Evolutionary conservation across 768 basidiomycete genomes (phyloP), one percentile per base, ranked within the genome.

Genomic region (Suillus brevipes): DNA sequence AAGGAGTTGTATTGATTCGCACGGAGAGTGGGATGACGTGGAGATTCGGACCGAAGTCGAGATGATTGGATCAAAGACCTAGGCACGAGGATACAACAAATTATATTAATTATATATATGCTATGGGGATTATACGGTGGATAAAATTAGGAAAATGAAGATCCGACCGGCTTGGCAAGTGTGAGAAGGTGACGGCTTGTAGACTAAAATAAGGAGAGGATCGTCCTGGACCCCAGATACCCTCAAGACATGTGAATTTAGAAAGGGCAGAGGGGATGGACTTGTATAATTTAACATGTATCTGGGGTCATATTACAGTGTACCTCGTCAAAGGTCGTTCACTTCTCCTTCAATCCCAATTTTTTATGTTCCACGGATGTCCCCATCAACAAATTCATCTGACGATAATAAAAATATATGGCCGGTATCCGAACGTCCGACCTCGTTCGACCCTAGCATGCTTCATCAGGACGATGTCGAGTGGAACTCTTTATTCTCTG

Each of bases 401-500:
- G 58, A 59, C 18, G 58, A 59, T 59, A 64, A 71, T 62, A 76
- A 80, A 64, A 71, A 73, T 56, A 47, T 65, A 57, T 78, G 78
- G 75, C 74, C 78, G 16, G 71, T 74, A 57, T 62, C 72, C 25
- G 73, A 74, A 63, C 77, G 76, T 53, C 77, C 79, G 13, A 74
- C 81, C 31, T 49, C 40, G 63, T 55, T 64, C 66, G 72, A 65
- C 69, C 67, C 57, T 68, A 67, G 70, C 68, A 70, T 72, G 70
- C 69, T 70, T 55, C 66, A 52, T 72, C 47, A 50, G 3, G 43
- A 55, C 28, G 20, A 49, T 50, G 28, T 74, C 58, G 81, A 82
- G 40, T 91, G 90, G 90, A 77, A 74, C 31, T 78, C 80, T 68
- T 61, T 89, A 23, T 89, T 89, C 74, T 79, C 89, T n/a, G 73